Evolutionary conservation across 2,329 filamentous ascomycete species (phyloP).

Genomic region (Hortaea sp.): DNA sequence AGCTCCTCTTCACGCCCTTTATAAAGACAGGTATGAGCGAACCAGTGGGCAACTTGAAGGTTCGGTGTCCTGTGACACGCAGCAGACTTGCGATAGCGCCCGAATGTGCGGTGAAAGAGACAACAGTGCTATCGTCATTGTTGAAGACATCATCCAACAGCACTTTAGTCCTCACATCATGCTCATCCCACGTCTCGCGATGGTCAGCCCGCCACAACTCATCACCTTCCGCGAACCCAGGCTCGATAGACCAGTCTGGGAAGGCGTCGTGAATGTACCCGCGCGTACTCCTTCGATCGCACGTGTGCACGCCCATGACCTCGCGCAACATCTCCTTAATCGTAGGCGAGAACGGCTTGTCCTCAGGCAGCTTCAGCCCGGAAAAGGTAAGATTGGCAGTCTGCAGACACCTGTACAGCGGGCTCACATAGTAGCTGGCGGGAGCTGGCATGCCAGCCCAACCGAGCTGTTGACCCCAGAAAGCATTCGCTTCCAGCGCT

Average conservation of each 20-base stretch:
- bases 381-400: constrained; percentile 55
- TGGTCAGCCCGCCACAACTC: constrained; percentile 40
- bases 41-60: constrained; percentile 40
- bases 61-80: constrained; percentile 33
- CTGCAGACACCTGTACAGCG: constrained; percentile 51
- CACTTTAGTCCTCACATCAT: constrained; percentile 13
- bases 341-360: constrained; percentile 44
- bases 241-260: constrained; percentile 48
- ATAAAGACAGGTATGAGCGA: constrained; percentile 43
- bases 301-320: constrained; percentile 58
- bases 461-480: constrained; percentile 47
- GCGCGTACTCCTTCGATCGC: constrained; percentile 50
- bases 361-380: constrained; percentile 41
- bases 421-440: constrained; percentile 55
- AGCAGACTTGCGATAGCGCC: constrained; percentile 48
- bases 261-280: constrained; percentile 44
- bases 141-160: constrained; percentile 46
- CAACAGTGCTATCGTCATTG: constrained; percentile 35
- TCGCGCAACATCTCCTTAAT: constrained; percentile 57
- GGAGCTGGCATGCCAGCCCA: constrained; percentile 49
- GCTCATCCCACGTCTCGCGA: constrained; percentile 41
- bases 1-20: constrained; percentile 22
- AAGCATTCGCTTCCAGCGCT: constrained; percentile 47
- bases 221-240: constrained; percentile 51
- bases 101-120: constrained; percentile 50